These are phyloP conservation scores for Volvox carteri DNA, from an alignment of 163 green algal genomes.

Conservation along the genomic window DNA sequence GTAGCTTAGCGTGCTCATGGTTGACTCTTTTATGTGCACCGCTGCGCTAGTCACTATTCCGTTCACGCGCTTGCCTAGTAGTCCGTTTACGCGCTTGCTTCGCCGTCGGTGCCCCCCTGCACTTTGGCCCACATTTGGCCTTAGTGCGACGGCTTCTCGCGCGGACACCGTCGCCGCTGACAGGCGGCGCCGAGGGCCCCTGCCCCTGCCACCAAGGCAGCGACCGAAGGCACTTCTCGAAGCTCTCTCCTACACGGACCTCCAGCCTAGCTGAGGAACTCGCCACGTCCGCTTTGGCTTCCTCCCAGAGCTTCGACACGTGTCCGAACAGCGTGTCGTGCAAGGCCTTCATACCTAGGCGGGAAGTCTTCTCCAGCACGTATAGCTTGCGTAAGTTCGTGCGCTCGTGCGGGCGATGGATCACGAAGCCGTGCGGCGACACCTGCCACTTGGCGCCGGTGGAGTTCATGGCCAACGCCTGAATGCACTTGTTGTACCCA, in stretches of 20 bases:
- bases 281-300: background rate
- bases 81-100: no score
- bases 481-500: constrained; percentile 42
- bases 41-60: no score
- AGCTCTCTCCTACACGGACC: background rate
- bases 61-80: no score
- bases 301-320: constrained; percentile 35
- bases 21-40: no score
- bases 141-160: no score
- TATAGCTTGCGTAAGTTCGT: constrained; percentile 26
- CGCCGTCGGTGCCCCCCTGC: no score
- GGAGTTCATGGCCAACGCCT: constrained; percentile 52
- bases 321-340: constrained; percentile 47
- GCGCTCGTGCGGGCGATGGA: constrained; percentile 57
- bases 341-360: background rate
- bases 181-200: no score
- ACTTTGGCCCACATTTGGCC: no score
- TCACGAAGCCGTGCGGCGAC: constrained; percentile 55
- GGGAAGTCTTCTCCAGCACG: background rate
- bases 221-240: background rate
- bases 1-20: no score
- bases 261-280: background rate
- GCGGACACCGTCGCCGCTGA: no score
- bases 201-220: constrained; percentile 20
- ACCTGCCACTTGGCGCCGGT: constrained; percentile 30